Percentiles rank a stretch among this genome's conserved stretches.
These are phyloP conservation scores for Penicillium corylophilum DNA, from an alignment of 2,329 filamentous ascomycete genomes.

Conservation along the genomic window DNA sequence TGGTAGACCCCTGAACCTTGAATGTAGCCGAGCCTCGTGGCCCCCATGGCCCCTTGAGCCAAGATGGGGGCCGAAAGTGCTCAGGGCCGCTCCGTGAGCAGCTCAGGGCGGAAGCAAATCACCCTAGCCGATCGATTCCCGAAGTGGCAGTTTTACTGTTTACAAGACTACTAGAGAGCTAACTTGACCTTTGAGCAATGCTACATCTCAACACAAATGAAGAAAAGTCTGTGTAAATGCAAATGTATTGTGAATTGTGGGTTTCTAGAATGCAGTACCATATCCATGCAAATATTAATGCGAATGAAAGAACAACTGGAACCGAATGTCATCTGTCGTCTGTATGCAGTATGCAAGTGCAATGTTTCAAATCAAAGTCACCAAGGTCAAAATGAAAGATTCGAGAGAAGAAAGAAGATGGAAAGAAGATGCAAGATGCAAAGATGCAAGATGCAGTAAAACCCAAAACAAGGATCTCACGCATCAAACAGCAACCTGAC, in stretches of 20 bases:
- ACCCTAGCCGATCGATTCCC: too few relatives aligned
- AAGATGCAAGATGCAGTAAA: neutral
- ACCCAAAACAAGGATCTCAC: neutral
- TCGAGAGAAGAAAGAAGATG: slow-evolving; percentile 1
- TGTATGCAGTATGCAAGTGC: neutral
- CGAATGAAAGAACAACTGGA: neutral
- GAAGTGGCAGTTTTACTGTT: too few relatives aligned
- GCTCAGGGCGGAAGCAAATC: too few relatives aligned
- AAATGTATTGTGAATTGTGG: neutral
- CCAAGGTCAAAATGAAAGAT: neutral
- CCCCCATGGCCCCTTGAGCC: too few relatives aligned
- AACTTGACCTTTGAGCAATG: too few relatives aligned
- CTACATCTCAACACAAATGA: too few relatives aligned
- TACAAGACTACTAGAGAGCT: too few relatives aligned
- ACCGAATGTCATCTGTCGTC: neutral
- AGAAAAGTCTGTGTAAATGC: neutral
- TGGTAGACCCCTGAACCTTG: too few relatives aligned
- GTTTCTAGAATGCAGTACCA: neutral
- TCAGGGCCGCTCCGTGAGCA: too few relatives aligned
- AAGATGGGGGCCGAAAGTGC: too few relatives aligned
- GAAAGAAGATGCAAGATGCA: neutral
- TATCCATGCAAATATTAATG: neutral
- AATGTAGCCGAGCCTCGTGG: too few relatives aligned
- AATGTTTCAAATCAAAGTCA: neutral
- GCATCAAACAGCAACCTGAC: slow-evolving; percentile 23